Base-by-base conservation (phyloP, 2,329 filamentous ascomycete species). In the Diaporthe nobilis region DNA sequence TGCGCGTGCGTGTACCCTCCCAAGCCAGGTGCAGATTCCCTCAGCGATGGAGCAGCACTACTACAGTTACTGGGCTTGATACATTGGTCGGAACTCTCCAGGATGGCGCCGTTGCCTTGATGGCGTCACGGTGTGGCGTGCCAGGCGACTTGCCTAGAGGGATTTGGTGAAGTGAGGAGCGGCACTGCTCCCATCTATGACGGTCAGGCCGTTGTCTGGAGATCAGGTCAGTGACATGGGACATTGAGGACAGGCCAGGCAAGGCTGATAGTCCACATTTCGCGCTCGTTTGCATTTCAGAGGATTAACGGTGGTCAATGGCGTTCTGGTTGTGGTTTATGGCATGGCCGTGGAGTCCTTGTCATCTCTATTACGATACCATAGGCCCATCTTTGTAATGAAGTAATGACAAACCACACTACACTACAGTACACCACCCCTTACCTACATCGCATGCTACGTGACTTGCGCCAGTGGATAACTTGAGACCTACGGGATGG, bases 281-380 rank as follows among this genome's bases (percentile, higher is more conserved):
- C 2, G 9, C 49, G n/a, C 65, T 70, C 61, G 10, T 55, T 70
- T 70, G 65, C 65, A 70, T 70, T 70, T 42, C 34, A 28, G 34
- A 37, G 31, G 65, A 22, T 55, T 17, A 25, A 4, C 15, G 65
- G n/a, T 20, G 47, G 34, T 53, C 47, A n/a, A 25, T 15, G 65
- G 65, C 65, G 65, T 70, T 70, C 5, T 20, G 65, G 65, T 55
- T 70, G 22, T 31, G 34, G 47, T 20, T 70, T 55, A 15, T 53
- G 49, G 65, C 65, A 55, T 70, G 65, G 49, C 47, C 49, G 25
- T 70, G 65, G 49, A 55, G 65, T 70, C 34, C 49, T 42, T 34
- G 17, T 42, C 65, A 42, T 70, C 65, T 70, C 65, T 55, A 15
- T 28, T 55, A 70, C 49, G 47, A 70, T 70, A 70, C 47, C 65